Base-by-base conservation (phyloP, 2,329 filamentous ascomycete species). In the Cytospora piceicola region DNA sequence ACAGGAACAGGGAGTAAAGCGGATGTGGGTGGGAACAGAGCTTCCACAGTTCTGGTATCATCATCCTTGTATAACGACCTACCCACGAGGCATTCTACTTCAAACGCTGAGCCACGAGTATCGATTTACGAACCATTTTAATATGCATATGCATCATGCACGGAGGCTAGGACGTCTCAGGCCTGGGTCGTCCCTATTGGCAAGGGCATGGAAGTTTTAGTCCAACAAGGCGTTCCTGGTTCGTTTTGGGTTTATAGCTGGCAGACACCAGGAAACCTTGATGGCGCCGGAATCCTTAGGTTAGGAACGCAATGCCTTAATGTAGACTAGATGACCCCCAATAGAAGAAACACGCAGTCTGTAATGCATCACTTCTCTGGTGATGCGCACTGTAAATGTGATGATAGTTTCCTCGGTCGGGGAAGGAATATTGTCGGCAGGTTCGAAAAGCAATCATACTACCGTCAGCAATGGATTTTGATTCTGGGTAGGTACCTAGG, bases 1-100 rank as follows among this genome's bases (percentile, higher is more conserved):
- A 95, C 78, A 90, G 88, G 81, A 85, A 82, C 79, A 88, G 81
- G 80, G 79, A 80, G 54, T 80, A 75, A 49, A 72, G 59, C 22
- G 22, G 29, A 29, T 32, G 34, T 7, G 27, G 56, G 39, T 3
- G n/a, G 32, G 42, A 51, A 57, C 39, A 60, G 36, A 32, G 27
- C 32, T 58, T 46, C 20, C 29, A 30, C n/a, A 57, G 39, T 12
- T 56, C 36, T 57, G 32, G 20, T 11, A 39, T 51, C 42, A 9
- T 49, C 15, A 15, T 42, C 52, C 60, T 32, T 57, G 66, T 56
- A 64, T 65, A 56, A 54, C 39, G 34, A 36, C 49, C 59, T 34
- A 57, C 51, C 34, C 29, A 29, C 3, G 54, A 59, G 55, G 57
- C 29, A 53, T 51, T 68, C 55, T 59, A 30, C 52, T 68, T 68